Base-by-base conservation (phyloP, 352 stramenopile genomes). In the Albugo candida region DNA sequence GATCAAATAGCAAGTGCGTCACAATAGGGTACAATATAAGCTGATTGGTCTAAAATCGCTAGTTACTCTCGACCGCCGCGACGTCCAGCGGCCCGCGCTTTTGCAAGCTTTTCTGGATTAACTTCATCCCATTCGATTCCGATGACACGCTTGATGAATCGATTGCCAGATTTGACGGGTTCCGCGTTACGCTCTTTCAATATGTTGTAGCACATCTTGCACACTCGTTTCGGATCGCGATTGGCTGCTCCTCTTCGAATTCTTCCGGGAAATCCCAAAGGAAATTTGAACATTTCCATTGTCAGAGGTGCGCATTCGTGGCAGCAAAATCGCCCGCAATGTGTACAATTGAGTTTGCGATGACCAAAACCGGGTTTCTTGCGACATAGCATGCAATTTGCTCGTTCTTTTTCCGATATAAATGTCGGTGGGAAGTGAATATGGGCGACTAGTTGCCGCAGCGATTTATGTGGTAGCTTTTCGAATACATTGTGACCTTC, bases 71-170 rank as follows among this genome's bases (percentile, higher is more conserved):
- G 17, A 19, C 81, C 67, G 36, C 74, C 74, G 46, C 75, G 74
- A 41, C 77, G 77, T 17, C 74, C 63, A 5, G 77, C 53, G 1
- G 56, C 51, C 40, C 70, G 58, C 16, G 41, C 47, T 36, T 54
- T 56, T 47, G 72, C 53, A 21, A 91, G 58, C 55, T 91, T 91
- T 52, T 91, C 72, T 21, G 77, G 77, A 63, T 91, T 91, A n/a
- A 91, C 72, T 47, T 91, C 77, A 61, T 91, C 77, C 77, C 77
- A 91, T 48, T 91, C 77, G 47, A 91, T 65, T 51, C 80, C 80
- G 41, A 91, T 83, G 43, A 87, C 67, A 47, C 77, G 74, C 41
- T 68, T 76, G 11, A 91, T 60, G 52, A 91, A 91, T 49, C 59
- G 60, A 43, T 51, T 70, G 4, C 36, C 39, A 36, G 74, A 56